These are phyloP conservation scores for Asterionellopsis glacialis DNA, from an alignment of 108 stramenopile genomes.

Conservation along the genomic window DNA sequence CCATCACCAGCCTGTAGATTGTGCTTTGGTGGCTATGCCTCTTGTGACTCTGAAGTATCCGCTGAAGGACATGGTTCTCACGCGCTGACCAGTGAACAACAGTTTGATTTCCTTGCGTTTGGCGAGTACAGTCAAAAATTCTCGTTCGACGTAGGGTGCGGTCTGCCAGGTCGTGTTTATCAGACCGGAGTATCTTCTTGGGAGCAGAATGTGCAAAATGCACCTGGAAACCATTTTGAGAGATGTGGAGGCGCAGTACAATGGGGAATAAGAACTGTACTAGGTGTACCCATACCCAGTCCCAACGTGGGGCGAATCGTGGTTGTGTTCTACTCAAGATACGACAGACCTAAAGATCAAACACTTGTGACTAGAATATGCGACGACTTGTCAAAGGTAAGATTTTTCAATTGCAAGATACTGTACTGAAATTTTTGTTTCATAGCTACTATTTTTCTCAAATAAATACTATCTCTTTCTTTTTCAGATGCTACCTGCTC, in stretches of 20 bases:
- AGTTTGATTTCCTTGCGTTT: constrained; percentile 69
- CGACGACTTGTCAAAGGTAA: constrained; percentile 68
- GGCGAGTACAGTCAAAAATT: constrained; percentile 85
- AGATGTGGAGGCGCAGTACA: constrained; percentile 75
- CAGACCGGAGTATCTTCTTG: constrained; percentile 73
- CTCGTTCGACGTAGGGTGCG: constrained; percentile 84
- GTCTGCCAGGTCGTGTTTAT: constrained; percentile 74
- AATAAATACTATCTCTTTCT: constrained; percentile 3
- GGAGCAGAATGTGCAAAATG: constrained; percentile 83
- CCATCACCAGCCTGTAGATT: constrained; percentile 48
- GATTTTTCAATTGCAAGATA: constrained; percentile 1
- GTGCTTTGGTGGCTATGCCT: constrained; percentile 80
- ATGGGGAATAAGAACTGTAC: constrained; percentile 81
- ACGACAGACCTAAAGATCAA: constrained; percentile 71
- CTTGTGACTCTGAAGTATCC: constrained; percentile 38
- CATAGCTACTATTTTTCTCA: neutral
- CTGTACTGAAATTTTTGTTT: neutral
- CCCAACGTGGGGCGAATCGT: constrained; percentile 83
- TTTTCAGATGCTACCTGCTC: constrained; percentile 62
- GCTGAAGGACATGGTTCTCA: constrained; percentile 29
- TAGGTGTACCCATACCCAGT: constrained; percentile 75
- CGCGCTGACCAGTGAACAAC: constrained; percentile 47
- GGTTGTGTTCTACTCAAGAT: constrained; percentile 67
- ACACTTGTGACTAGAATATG: constrained; percentile 62
- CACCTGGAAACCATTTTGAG: constrained; percentile 79